These are phyloP conservation scores for Beauveria australis DNA, from an alignment of 2,329 filamentous ascomycete species.

Conservation along the genomic window DNA sequence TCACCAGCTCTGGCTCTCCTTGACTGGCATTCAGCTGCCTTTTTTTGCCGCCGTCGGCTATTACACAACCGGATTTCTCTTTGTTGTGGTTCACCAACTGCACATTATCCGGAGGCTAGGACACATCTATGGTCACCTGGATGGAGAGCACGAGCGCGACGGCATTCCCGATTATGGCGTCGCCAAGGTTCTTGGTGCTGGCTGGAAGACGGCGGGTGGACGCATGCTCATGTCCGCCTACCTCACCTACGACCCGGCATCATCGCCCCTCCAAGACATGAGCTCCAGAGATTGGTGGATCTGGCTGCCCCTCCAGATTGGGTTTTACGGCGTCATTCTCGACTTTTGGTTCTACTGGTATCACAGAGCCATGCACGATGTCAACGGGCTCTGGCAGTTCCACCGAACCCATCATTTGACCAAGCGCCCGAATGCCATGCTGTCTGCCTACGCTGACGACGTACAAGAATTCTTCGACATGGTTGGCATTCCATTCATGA, in stretches of 20 bases:
- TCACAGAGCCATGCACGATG: slow-evolving; percentile 32
- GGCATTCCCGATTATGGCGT: slow-evolving; percentile 30
- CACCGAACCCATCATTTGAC: slow-evolving; percentile 35
- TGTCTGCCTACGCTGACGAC: slow-evolving; percentile 30
- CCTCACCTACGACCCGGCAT: slow-evolving; percentile 22
- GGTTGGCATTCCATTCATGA: slow-evolving; percentile 28
- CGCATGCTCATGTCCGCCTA: slow-evolving; percentile 25
- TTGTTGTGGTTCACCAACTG: slow-evolving; percentile 28
- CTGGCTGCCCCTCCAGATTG: slow-evolving; percentile 27
- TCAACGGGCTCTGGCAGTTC: slow-evolving; percentile 30
- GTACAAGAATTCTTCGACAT: slow-evolving; percentile 34
- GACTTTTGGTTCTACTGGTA: slow-evolving; percentile 32
- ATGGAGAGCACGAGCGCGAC: slow-evolving; percentile 33
- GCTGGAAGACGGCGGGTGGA: slow-evolving; percentile 24
- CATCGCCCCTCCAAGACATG: slow-evolving; percentile 17
- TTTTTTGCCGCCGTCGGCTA: slow-evolving; percentile 24
- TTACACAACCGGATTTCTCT: slow-evolving; percentile 28
- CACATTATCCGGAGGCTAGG: slow-evolving; percentile 28
- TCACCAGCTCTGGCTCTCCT: slow-evolving; percentile 25
- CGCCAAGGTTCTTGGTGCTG: slow-evolving; percentile 21
- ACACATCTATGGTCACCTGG: slow-evolving; percentile 29
- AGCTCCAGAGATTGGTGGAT: slow-evolving; percentile 20
- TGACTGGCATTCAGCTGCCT: slow-evolving; percentile 21
- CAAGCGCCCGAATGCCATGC: slow-evolving; percentile 33
- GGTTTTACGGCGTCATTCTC: slow-evolving; percentile 30